Evolutionary conservation across 495 filamentous ascomycete genomes (phyloP).

Genomic region (Penicillium coffeae): DNA sequence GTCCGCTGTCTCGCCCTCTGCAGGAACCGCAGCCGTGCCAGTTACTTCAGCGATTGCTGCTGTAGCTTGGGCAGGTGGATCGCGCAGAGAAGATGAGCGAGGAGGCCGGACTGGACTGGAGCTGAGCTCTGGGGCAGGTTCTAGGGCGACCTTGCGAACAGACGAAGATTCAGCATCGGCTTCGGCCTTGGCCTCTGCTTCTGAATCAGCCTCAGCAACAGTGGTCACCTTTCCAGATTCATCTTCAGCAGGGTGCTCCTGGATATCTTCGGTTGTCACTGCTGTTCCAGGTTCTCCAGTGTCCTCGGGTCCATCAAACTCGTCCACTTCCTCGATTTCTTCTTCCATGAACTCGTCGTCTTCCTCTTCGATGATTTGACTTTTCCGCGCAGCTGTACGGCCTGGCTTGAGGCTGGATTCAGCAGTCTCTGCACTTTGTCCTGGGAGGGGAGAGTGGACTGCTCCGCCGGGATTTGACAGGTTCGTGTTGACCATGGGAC

Average conservation of each 20-base stretch:
- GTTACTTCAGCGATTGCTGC: conserved; percentile 10
- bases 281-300: conserved; percentile 18
- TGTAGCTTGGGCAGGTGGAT: conserved; percentile 10
- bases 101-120: conserved; percentile 31
- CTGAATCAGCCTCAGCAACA: conserved; percentile 11
- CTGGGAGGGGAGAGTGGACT: conserved; percentile 36
- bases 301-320: conserved; percentile 56
- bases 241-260: neutral
- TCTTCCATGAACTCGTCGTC: conserved; percentile 58
- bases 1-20: no score
- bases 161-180: conserved; percentile 18
- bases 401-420: conserved; percentile 50
- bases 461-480: conserved; percentile 37
- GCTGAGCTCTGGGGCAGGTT: conserved; percentile 34
- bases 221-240: conserved; percentile 6
- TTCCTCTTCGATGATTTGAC: conserved; percentile 77
- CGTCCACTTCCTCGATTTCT: conserved; percentile 67
- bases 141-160: conserved; percentile 25
- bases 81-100: conserved; percentile 37
- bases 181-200: conserved; percentile 3
- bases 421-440: conserved; percentile 37
- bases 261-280: neutral
- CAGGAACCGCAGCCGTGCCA: conserved; percentile 4
- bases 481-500: conserved; percentile 62
- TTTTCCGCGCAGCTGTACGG: conserved; percentile 57